A percentile compares a stretch with the other conserved stretches of the same genome.
Evolutionary conservation across 2,329 filamentous ascomycete species (phyloP).

Genomic region (Nothomitra cinnamomea): DNA sequence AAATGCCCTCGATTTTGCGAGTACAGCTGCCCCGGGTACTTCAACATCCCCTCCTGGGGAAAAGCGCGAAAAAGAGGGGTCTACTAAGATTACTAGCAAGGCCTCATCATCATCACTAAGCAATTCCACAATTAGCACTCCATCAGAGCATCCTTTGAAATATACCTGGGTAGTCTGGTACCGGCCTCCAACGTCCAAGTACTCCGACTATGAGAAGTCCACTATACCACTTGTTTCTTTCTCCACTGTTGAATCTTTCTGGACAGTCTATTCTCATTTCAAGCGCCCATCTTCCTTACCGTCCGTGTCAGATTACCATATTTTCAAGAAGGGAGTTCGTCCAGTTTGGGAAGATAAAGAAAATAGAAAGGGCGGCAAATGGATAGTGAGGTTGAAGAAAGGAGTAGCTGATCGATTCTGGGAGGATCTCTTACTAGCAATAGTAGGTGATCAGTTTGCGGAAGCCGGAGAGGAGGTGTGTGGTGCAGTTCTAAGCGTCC

Average conservation of each 20-base stretch:
- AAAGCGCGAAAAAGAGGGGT: constrained; percentile 40
- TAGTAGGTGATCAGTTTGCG: constrained; percentile 84
- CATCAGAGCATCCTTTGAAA: constrained; percentile 45
- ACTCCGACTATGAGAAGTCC: constrained; percentile 96
- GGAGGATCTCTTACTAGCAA: constrained; percentile 81
- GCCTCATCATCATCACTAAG: constrained; percentile 24
- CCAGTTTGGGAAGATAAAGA: constrained; percentile 98
- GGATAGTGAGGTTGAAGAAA: constrained; percentile 94
- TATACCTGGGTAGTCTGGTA: constrained; percentile 96
- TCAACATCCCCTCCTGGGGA: constrained; percentile 41
- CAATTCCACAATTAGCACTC: constrained; percentile 14
- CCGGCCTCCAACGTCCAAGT: constrained; percentile 88
- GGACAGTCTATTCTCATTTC: constrained; percentile 72
- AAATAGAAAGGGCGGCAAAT: constrained; percentile 92
- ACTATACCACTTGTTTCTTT: constrained; percentile 73
- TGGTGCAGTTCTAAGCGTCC: constrained; percentile 81
- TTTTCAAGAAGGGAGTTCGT: constrained; percentile 91
- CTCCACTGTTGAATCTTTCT: constrained; percentile 76
- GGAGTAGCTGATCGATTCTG: constrained; percentile 92
- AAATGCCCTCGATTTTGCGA: constrained; percentile 60
- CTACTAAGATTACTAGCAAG: constrained; percentile 19
- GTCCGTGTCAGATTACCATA: constrained; percentile 90
- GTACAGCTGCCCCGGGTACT: constrained; percentile 25
- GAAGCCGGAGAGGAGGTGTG: constrained; percentile 91
- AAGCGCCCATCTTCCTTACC: constrained; percentile 78